phyloP scores from a whole-genome alignment of 1,284 basidiomycete species.

The Naganishia liquefaciens region DNA sequence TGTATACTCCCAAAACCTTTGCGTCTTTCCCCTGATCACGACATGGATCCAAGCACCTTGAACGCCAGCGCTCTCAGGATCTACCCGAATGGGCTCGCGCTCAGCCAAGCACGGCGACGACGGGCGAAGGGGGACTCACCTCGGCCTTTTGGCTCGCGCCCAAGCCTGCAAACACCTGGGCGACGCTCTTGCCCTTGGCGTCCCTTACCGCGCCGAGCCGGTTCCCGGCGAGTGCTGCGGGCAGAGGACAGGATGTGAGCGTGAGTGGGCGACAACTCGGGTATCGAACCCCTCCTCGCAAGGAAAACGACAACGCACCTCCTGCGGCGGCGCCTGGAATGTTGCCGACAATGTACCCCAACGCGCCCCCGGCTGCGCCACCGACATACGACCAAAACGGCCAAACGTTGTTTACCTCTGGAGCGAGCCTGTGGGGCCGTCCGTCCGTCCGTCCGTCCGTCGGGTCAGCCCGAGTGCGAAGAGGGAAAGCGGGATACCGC shows the following conservation, averaged over 20 bases:
- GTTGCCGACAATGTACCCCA: slow-evolving; percentile 87
- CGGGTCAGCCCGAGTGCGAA: background rate
- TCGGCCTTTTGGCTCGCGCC: slow-evolving; percentile 81
- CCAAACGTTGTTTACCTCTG: slow-evolving; percentile 51
- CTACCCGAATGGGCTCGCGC: slow-evolving; percentile 54
- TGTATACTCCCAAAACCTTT: background rate
- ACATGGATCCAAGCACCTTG: slow-evolving; percentile 75
- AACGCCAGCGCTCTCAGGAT: slow-evolving; percentile 82
- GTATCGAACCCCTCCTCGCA: too few relatives aligned
- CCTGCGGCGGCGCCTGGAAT: slow-evolving; percentile 66
- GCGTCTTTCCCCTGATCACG: background rate
- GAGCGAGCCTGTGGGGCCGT: slow-evolving; percentile 44
- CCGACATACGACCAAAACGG: slow-evolving; percentile 60
- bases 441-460: background rate
- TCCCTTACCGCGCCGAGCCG: slow-evolving; percentile 82
- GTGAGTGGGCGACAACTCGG: slow-evolving; percentile 27
- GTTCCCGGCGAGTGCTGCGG: slow-evolving; percentile 74
- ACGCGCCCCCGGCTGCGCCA: slow-evolving; percentile 61
- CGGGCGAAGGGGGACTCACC: slow-evolving; percentile 57
- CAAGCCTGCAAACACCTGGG: slow-evolving; percentile 81
- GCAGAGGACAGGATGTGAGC: slow-evolving; percentile 1
- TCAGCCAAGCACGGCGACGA: background rate
- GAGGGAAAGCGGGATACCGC: background rate
- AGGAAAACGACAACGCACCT: slow-evolving; percentile 1
- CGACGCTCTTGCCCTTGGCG: slow-evolving; percentile 85